A percentile compares a stretch with the other conserved stretches of the same genome.
Evolutionary conservation across 2,329 filamentous ascomycete genomes (phyloP).

Genomic region (Neonectria punicea): DNA sequence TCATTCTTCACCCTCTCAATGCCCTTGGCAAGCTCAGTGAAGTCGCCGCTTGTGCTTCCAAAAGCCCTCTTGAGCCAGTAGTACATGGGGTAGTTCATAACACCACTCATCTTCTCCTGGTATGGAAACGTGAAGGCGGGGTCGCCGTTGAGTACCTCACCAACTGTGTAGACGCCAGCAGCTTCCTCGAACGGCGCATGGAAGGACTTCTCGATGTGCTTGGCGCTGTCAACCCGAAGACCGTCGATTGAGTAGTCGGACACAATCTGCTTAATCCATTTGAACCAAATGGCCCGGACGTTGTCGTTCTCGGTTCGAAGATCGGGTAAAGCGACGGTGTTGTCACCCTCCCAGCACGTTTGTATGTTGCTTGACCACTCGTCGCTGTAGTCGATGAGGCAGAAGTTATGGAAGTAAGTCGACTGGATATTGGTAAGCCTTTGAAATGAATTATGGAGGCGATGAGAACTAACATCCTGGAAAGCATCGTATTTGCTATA

Average conservation of each 20-base stretch:
- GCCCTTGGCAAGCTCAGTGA: slow-evolving; percentile 20
- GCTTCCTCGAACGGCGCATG: slow-evolving; percentile 64
- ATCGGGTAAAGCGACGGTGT: slow-evolving; percentile 62
- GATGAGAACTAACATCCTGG: slow-evolving; percentile 3
- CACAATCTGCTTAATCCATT: slow-evolving; percentile 70
- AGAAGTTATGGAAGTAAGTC: slow-evolving; percentile 31
- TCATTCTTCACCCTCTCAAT: slow-evolving; percentile 24
- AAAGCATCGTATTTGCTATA: slow-evolving; percentile 27
- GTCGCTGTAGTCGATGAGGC: slow-evolving; percentile 28
- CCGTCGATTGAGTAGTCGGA: slow-evolving; percentile 71
- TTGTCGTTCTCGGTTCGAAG: slow-evolving; percentile 63
- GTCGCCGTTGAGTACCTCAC: slow-evolving; percentile 68
- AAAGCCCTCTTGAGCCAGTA: slow-evolving; percentile 38
- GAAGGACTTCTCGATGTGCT: slow-evolving; percentile 69
- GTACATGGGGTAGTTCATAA: slow-evolving; percentile 69
- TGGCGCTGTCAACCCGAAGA: slow-evolving; percentile 70
- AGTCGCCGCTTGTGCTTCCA: slow-evolving; percentile 22
- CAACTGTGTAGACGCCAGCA: slow-evolving; percentile 68
- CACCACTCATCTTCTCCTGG: slow-evolving; percentile 63
- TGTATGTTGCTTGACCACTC: slow-evolving; percentile 25
- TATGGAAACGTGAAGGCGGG: slow-evolving; percentile 63
- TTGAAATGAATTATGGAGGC: neutral
- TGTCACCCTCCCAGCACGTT: slow-evolving; percentile 30
- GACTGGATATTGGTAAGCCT: slow-evolving; percentile 9
- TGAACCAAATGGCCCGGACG: slow-evolving; percentile 62